phyloP scores from a whole-genome alignment of 805 yeast species.

The Yamadazyma akitaensis region DNA sequence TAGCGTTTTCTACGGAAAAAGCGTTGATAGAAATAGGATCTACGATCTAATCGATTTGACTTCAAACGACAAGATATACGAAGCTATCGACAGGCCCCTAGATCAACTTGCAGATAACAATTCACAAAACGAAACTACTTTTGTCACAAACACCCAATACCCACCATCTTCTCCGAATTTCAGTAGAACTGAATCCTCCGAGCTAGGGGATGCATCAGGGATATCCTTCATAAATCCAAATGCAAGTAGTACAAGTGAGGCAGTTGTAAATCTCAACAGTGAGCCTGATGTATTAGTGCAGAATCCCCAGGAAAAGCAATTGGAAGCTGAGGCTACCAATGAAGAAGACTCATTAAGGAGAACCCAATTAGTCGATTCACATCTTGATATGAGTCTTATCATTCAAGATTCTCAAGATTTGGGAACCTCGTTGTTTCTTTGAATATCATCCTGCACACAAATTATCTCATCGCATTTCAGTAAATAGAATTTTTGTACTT shows the following conservation, averaged over 20 bases:
- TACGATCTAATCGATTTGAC: not conserved
- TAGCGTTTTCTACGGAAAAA: not conserved
- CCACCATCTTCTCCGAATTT: constrained; percentile 2
- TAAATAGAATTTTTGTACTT: not conserved
- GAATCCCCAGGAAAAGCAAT: not conserved
- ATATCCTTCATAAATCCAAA: constrained; percentile 1
- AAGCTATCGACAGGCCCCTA: not conserved
- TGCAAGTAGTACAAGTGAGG: constrained; percentile 5
- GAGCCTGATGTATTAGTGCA: not conserved
- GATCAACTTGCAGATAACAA: not conserved
- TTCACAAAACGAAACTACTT: not conserved
- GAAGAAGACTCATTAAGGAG: not conserved
- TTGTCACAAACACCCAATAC: not conserved
- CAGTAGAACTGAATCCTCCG: not conserved
- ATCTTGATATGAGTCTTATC: constrained; percentile 16
- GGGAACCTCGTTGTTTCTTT: constrained; percentile 7
- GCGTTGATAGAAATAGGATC: not conserved
- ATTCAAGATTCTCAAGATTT: constrained; percentile 33
- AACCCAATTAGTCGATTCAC: not conserved
- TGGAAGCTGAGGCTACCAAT: not conserved
- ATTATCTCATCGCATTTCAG: constrained; percentile 5
- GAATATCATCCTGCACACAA: not conserved
- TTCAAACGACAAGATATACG: not conserved
- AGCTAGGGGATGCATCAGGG: not conserved
- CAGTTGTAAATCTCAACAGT: not conserved